phyloP scores from a whole-genome alignment of 2,329 filamentous ascomycete genomes.

The Diaporthe helianthi region DNA sequence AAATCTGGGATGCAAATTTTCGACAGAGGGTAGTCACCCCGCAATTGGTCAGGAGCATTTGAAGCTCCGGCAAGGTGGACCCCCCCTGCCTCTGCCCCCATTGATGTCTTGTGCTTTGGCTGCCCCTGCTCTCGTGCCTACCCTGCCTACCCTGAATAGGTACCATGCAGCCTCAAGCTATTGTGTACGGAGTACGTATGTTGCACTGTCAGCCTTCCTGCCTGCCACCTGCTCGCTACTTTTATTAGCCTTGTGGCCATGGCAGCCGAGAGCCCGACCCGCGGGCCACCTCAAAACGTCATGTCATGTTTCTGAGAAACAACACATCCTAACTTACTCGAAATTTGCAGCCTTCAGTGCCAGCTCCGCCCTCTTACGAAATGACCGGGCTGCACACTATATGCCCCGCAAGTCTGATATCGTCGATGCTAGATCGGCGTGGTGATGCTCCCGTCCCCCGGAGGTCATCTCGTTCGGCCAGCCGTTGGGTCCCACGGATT shows the following conservation, averaged over 20 bases:
- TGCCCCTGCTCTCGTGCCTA: not conserved
- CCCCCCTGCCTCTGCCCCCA: slow-evolving; percentile 6
- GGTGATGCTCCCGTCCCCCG: not conserved
- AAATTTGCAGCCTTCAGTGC: slow-evolving; percentile 10
- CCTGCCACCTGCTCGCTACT: not conserved
- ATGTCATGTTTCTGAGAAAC: slow-evolving; percentile 20
- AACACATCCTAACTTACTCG: slow-evolving; percentile 15
- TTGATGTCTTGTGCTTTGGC: not conserved
- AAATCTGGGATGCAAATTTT: slow-evolving; percentile 22
- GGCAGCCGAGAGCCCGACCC: slow-evolving; percentile 27
- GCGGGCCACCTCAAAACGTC: slow-evolving; percentile 29
- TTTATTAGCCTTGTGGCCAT: slow-evolving; percentile 15
- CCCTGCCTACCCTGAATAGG: too few relatives aligned
- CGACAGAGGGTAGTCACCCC: slow-evolving; percentile 15
- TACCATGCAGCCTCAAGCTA: not conserved
- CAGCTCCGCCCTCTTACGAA: not conserved
- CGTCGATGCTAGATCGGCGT: not conserved
- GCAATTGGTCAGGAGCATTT: slow-evolving; percentile 20
- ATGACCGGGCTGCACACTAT: not conserved
- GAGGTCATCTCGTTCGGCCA: not conserved
- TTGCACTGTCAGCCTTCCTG: too few relatives aligned
- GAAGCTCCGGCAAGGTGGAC: not conserved
- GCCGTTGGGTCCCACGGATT: not conserved
- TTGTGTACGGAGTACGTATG: too few relatives aligned
- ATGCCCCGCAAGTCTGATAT: not conserved